Base-by-base conservation (phyloP, 1,139 yeast species). In the Arxiozyma heterogenica region DNA sequence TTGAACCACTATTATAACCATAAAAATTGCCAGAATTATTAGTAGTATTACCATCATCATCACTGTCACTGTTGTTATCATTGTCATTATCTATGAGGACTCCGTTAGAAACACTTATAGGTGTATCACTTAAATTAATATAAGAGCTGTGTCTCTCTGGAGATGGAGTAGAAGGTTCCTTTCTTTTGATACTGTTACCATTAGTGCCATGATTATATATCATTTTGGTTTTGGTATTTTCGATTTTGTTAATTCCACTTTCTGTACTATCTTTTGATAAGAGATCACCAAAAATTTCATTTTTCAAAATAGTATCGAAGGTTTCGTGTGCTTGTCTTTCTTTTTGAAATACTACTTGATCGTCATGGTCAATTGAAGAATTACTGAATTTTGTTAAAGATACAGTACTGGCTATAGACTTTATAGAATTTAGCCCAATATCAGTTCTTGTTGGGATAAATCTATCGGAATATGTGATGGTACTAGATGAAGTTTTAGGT, bases 241-340 rank as follows among this genome's bases (percentile, higher is more conserved):
- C 61, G 22, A 67, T 67, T 47, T 61, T 58, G 21, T 66, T 69
- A 20, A 67, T 62, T 49, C 64, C 64, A 41, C 63, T 61, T 48
- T 62, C 70, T 42, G 54, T 56, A 1, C 63, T 50, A 54, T 64
- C 67, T 27, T 58, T 60, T 44, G 59, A 54, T 38, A 86, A 82
- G 56, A 86, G 81, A 64, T 86, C 94, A 9, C 98, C 98, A 74
- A 93, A 93, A 46, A 93, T 73, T 68, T 93, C 99, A 38, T 95
- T 89, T 63, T 88, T 86, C 45, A 93, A 72, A 6, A 94, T 86
- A 0, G 94, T 82, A 50, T 91, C 84, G 68, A 91, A 94, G 0
- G 96, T 88, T 59, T 86, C 74, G 65, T 88, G 88, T 3, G 97
- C 96, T 63, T 87, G 95, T 59, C 84, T 86, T 63, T 83, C 88